These are phyloP conservation scores for Raffaelea ambrosiae DNA, from an alignment of 2,329 filamentous ascomycete species.

Conservation along the genomic window DNA sequence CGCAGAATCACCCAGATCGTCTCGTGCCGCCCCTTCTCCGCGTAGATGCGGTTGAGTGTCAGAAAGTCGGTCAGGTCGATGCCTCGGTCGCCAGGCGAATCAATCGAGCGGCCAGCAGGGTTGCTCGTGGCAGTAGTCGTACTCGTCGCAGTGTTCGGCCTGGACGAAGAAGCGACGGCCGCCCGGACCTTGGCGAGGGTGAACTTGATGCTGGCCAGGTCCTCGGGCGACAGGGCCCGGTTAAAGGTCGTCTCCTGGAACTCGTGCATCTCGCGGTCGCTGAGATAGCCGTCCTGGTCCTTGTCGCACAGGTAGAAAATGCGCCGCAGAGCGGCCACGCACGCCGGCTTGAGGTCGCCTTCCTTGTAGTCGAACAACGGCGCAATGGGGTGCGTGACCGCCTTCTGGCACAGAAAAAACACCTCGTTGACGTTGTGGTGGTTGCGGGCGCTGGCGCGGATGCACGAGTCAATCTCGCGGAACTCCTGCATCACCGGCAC, in stretches of 20 bases:
- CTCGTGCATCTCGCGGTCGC: conserved; percentile 78
- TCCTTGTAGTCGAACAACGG: conserved; percentile 97
- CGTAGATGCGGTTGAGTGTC: conserved; percentile 89
- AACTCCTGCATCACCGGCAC: conserved; percentile 97
- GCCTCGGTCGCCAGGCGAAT: conserved; percentile 58
- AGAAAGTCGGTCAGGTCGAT: conserved; percentile 80
- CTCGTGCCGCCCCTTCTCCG: conserved; percentile 93
- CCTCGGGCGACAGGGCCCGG: conserved; percentile 70
- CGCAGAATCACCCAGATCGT: conserved; percentile 97
- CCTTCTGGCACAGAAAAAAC: conserved; percentile 97
- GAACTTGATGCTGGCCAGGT: conserved; percentile 84
- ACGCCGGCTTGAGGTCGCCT: conserved; percentile 75
- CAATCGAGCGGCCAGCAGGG: conserved; percentile 18
- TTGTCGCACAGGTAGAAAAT: conserved; percentile 96
- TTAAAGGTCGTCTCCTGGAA: conserved; percentile 92
- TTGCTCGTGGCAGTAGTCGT: neutral
- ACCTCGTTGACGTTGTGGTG: conserved; percentile 92
- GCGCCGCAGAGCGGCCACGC: conserved; percentile 74
- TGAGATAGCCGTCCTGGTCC: conserved; percentile 89
- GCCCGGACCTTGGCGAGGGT: conserved; percentile 68
- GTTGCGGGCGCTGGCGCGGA: conserved; percentile 84
- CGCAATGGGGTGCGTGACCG: conserved; percentile 92
- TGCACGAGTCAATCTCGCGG: conserved; percentile 97
- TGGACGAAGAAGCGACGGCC: too few species aligned
- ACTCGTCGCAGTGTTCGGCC: neutral